phyloP scores from a whole-genome alignment of 2,329 filamentous ascomycete species.

The Claviceps maximensis region DNA sequence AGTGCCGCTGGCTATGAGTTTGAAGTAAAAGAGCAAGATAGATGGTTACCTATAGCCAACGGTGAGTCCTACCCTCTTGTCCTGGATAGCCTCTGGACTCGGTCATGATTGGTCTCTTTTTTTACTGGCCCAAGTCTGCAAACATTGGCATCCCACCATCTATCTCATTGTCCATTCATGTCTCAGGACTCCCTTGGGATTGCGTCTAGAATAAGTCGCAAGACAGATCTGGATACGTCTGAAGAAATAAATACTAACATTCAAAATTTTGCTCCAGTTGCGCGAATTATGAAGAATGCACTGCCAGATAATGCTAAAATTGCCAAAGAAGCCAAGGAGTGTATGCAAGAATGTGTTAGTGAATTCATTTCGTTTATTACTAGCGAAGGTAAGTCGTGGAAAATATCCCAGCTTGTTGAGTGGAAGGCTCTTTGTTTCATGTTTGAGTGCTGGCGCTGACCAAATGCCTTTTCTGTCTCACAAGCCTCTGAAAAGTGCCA shows the following conservation, averaged over 20 bases:
- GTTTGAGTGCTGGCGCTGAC: neutral
- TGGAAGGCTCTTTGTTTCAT: neutral
- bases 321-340: conserved; percentile 97
- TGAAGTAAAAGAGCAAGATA: conserved; percentile 98
- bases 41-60: conserved; percentile 99
- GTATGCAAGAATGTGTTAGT: conserved; percentile 99
- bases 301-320: conserved; percentile 98
- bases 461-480: conserved; percentile 3
- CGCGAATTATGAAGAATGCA: conserved; percentile 97
- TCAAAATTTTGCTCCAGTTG: conserved; percentile 88
- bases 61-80: conserved; percentile 53
- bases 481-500: conserved; percentile 97
- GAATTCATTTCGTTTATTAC: conserved; percentile 99
- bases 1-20: conserved; percentile 71
- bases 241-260: conserved; percentile 78
- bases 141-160: conserved; percentile 19
- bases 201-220: conserved; percentile 34
- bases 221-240: conserved; percentile 33
- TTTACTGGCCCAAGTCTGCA: neutral
- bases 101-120: neutral
- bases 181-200: conserved; percentile 43
- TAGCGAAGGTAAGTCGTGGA: conserved; percentile 66
- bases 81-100: conserved; percentile 8
- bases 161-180: conserved; percentile 33
- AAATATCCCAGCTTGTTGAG: neutral